Evolutionary conservation across 106 monocot species (phyloP), one percentile per base, ranked within the genome.

Genomic region (Dactylorhiza incarnata): DNA sequence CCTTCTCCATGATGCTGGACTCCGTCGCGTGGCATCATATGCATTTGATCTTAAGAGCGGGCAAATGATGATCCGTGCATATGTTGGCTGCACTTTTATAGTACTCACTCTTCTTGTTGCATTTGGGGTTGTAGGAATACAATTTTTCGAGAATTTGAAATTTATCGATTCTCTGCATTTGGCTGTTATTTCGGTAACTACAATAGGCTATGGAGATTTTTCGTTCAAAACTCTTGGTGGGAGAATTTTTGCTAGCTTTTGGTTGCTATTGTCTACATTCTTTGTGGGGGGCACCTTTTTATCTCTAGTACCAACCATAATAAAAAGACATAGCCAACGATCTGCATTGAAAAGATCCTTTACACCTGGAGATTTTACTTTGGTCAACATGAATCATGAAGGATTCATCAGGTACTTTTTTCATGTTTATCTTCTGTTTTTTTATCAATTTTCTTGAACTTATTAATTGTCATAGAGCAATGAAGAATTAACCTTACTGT

Each of bases 121-220:
- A 13, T 73, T 23, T 5, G 90, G 85, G 5, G 49, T 81, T 12
- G 6, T 83, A 3, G 85, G 78, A 7, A 50, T 91, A 26, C 74
- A 82, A 74, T 44, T 48, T 6, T 9, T 91, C 1, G 90, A 91
- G 79, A 29, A 74, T 44, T 78, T 91, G 29, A 72, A 83, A 53
- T 91, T 72, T 86, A 65, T 88, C 54, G 86, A 88, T 65, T 86
- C 88, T 1, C 9, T 91, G 15, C 88, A 91, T 46, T 67, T 91
- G 73, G 82, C 91, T 1, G 86, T 88, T 61, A 91, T 88, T 86
- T 88, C 91, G 72, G 88, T 88, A 46, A 88, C 88, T 11, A 91
- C 91, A 5, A 88, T 91, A 6, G 88, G 90, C 16, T 91, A 91
- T 71, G 90, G 88, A 8, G 90, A 91, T 71, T 70, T 65, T 48